phyloP scores from a whole-genome alignment of 2,329 filamentous ascomycete genomes.

The Aspergillus cejpii region DNA sequence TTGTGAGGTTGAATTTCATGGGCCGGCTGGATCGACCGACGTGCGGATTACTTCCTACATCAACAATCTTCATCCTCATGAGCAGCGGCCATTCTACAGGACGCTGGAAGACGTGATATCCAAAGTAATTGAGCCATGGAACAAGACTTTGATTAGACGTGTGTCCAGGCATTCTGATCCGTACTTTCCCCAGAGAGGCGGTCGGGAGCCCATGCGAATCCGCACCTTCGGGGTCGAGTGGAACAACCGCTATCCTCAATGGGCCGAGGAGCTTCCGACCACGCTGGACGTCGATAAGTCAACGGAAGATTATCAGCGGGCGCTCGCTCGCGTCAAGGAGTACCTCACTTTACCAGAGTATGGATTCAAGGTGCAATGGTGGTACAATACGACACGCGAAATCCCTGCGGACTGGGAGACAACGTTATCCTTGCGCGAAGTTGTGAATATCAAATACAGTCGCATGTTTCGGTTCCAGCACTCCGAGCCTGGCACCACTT shows the following conservation, averaged over 20 bases:
- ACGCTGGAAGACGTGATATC: slow-evolving; percentile 5
- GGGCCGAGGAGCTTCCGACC: not conserved
- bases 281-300: not conserved
- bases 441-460: slow-evolving; percentile 4
- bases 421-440: not conserved
- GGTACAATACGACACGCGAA: not conserved
- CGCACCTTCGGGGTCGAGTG: slow-evolving; percentile 10
- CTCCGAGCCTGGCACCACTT: slow-evolving; percentile 10
- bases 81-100: slow-evolving; percentile 3
- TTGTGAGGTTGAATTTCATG: slow-evolving; percentile 10
- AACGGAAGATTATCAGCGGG: not conserved
- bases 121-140: slow-evolving; percentile 5
- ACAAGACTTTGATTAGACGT: slow-evolving; percentile 1
- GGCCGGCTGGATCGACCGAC: slow-evolving; percentile 6
- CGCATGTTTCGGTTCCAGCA: slow-evolving; percentile 9
- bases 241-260: slow-evolving; percentile 3
- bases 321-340: slow-evolving; percentile 5
- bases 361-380: slow-evolving; percentile 5
- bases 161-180: not conserved
- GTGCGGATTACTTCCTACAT: slow-evolving; percentile 7
- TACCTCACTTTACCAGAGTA: slow-evolving; percentile 8
- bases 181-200: too few relatives aligned
- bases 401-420: slow-evolving; percentile 7
- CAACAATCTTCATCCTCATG: slow-evolving; percentile 7
- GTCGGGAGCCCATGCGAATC: slow-evolving; percentile 2